Conservation (phyloP, 129 eudicot species). For the Chrysanthemum makinoi region DNA sequence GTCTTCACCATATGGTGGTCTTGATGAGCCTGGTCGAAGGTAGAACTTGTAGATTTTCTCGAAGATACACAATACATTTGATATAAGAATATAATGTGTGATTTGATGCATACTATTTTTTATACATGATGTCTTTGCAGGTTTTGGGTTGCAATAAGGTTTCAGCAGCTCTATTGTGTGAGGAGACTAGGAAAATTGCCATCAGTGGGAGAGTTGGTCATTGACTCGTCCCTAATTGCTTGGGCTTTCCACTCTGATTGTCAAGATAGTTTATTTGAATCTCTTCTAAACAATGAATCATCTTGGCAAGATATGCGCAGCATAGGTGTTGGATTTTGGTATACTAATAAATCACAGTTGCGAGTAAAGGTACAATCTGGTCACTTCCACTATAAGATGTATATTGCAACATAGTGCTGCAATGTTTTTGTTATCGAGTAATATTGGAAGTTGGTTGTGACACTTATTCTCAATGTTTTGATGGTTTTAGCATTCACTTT, state of each 20-base stretch:
- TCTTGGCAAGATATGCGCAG: conserved; percentile 95
- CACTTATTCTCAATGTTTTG: neutral
- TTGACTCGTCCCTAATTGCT: conserved; percentile 56
- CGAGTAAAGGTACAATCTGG: conserved; percentile 68
- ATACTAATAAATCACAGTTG: conserved; percentile 62
- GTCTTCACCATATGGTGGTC: conserved; percentile 82
- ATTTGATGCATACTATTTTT: neutral
- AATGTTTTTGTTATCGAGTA: neutral
- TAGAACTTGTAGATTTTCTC: conserved; percentile 24
- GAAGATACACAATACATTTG: neutral
- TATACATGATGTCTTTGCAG: conserved; percentile 31
- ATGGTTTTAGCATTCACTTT: neutral
- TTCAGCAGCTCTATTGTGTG: conserved; percentile 62
- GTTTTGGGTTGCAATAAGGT: conserved; percentile 90
- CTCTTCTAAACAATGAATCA: conserved; percentile 64
- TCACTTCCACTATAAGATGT: neutral
- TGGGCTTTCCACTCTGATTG: conserved; percentile 99
- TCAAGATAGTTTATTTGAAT: conserved; percentile 69
- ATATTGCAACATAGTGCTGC: neutral
- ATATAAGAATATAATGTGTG: neutral
- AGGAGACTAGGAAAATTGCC: conserved; percentile 61
- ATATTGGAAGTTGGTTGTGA: neutral
- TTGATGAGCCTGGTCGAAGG: conserved; percentile 97
- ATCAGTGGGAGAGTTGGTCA: conserved; percentile 50
- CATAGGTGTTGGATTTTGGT: conserved; percentile 91